phyloP scores from a whole-genome alignment of 495 filamentous ascomycete species.

The Corynascus novoguineensis region DNA sequence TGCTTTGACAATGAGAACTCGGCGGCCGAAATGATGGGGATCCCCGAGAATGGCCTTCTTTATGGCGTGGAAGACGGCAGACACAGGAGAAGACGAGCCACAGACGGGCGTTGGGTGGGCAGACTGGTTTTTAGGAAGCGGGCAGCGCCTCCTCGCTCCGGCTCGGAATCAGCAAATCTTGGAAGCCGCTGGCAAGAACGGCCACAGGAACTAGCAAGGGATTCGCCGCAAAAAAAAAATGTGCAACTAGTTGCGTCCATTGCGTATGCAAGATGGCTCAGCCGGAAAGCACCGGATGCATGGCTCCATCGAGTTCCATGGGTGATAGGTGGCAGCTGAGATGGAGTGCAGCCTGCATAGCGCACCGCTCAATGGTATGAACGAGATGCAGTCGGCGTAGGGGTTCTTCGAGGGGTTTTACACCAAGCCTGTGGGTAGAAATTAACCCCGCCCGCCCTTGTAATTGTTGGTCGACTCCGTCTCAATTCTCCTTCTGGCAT shows the following conservation, averaged over 20 bases:
- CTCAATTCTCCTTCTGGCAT: not conserved
- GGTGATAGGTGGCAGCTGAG: not conserved
- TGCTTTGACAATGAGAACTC: constrained; percentile 12
- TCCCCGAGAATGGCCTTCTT: not conserved
- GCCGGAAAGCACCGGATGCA: not conserved
- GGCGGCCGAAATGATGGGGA: not conserved
- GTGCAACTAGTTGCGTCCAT: not conserved
- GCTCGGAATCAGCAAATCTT: not conserved
- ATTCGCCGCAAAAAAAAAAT: no score
- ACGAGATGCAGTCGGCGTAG: not conserved
- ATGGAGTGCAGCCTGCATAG: constrained; percentile 5
- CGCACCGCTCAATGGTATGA: not conserved
- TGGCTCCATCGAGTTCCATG: not conserved
- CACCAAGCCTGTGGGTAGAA: not conserved
- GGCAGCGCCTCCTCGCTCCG: not conserved
- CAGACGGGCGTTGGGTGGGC: not conserved
- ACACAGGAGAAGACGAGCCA: not conserved
- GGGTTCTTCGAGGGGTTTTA: not conserved
- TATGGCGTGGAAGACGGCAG: not conserved
- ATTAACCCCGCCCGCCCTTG: not conserved
- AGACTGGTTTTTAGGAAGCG: not conserved
- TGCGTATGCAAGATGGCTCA: not conserved
- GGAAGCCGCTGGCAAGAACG: not conserved
- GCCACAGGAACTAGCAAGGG: not conserved
- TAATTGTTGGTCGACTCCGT: not conserved